A percentile compares a stretch with the other conserved stretches of the same genome.
Conservation (phyloP, 495 filamentous ascomycete species). For the Cercophora sp. region DNA sequence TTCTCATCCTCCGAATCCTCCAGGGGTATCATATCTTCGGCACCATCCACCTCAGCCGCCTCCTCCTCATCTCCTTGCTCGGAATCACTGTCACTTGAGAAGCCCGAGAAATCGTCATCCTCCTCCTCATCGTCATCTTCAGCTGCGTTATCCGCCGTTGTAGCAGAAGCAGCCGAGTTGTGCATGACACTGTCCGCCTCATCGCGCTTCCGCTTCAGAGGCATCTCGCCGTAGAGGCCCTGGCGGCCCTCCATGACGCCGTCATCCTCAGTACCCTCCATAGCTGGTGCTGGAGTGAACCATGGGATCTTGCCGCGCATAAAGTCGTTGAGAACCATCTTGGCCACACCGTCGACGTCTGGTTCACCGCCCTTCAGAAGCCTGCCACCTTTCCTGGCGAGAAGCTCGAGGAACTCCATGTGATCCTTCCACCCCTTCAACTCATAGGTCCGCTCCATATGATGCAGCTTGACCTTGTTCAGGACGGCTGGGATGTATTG, state of each 20-base stretch:
- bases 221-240: slow-evolving; percentile 57
- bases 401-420: slow-evolving; percentile 77
- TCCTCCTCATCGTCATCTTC: slow-evolving; percentile 25
- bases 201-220: slow-evolving; percentile 53
- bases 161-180: slow-evolving; percentile 26
- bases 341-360: slow-evolving; percentile 88
- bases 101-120: slow-evolving; percentile 46
- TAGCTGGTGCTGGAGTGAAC: slow-evolving; percentile 78
- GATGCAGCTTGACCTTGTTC: slow-evolving; percentile 71
- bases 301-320: slow-evolving; percentile 91
- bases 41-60: slow-evolving; percentile 28
- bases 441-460: slow-evolving; percentile 91
- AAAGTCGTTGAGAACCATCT: slow-evolving; percentile 93
- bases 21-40: slow-evolving; percentile 52
- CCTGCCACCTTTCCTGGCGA: slow-evolving; percentile 83
- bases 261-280: slow-evolving; percentile 50
- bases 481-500: slow-evolving; percentile 90
- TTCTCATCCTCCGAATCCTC: slow-evolving; percentile 49
- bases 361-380: slow-evolving; percentile 86
- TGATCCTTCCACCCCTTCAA: slow-evolving; percentile 69
- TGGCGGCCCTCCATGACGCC: slow-evolving; percentile 54
- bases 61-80: slow-evolving; percentile 35
- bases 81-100: slow-evolving; percentile 46
- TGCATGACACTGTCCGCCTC: slow-evolving; percentile 40
- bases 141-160: slow-evolving; percentile 18